phyloP scores from a whole-genome alignment of 805 yeast genomes.

The Yarrowia divulgata region DNA sequence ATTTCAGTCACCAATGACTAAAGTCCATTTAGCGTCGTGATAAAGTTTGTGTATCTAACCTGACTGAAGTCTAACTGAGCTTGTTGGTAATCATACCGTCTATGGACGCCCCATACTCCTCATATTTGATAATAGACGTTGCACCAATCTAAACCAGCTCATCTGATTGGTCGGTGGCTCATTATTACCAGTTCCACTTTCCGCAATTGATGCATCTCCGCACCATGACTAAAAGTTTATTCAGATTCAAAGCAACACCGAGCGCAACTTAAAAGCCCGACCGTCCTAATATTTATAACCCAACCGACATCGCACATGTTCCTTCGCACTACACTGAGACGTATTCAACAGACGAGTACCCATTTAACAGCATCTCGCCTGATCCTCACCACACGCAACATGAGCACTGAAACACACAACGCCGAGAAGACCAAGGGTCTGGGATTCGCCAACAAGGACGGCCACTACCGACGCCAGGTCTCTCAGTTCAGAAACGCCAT shows the following conservation, averaged over 20 bases:
- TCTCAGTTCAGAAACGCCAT: slow-evolving; percentile 68
- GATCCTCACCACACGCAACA: neutral
- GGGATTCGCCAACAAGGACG: slow-evolving; percentile 41
- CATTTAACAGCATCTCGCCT: neutral
- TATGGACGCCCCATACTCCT: neutral
- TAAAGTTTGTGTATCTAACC: neutral
- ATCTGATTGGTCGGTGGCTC: neutral
- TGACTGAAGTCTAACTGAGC: slow-evolving; percentile 15
- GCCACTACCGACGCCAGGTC: slow-evolving; percentile 44
- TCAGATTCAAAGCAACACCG: slow-evolving; percentile 16
- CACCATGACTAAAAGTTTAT: slow-evolving; percentile 12
- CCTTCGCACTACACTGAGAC: slow-evolving; percentile 24
- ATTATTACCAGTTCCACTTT: neutral
- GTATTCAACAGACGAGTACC: slow-evolving; percentile 6
- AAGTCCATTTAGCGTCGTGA: slow-evolving; percentile 17
- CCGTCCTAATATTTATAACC: neutral
- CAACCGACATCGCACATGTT: neutral
- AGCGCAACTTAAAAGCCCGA: slow-evolving; percentile 9
- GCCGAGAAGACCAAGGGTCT: slow-evolving; percentile 34
- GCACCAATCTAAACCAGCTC: no score
- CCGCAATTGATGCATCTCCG: neutral
- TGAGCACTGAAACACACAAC: slow-evolving; percentile 25
- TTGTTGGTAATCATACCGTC: neutral
- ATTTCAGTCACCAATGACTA: slow-evolving; percentile 14
- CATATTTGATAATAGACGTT: neutral